A percentile compares a stretch with the other conserved stretches of the same genome.
These are phyloP conservation scores for Datisca glomerata DNA, from an alignment of 306 rosid genomes.

Conservation along the genomic window DNA sequence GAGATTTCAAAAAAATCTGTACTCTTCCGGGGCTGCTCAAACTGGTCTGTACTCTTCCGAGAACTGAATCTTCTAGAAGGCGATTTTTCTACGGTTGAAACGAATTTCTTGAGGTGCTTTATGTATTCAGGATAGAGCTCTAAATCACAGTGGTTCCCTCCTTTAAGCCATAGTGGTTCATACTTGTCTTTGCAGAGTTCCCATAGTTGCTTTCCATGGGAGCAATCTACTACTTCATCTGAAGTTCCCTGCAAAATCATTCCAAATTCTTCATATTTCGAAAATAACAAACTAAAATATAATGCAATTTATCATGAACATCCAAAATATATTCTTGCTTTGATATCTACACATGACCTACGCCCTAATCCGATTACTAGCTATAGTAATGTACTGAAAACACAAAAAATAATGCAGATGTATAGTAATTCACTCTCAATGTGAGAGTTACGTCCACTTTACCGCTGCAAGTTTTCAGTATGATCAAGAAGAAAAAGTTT, in stretches of 20 bases:
- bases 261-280: not conserved
- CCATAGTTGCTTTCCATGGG: slow-evolving; percentile 94
- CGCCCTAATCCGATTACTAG: not conserved
- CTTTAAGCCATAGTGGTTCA: slow-evolving; percentile 89
- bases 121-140: slow-evolving; percentile 82
- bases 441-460: no score
- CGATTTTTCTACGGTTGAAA: slow-evolving; percentile 69
- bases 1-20: slow-evolving; percentile 61
- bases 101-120: slow-evolving; percentile 78
- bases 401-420: not conserved
- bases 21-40: slow-evolving; percentile 79
- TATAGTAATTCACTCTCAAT: not conserved
- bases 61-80: slow-evolving; percentile 61
- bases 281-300: not conserved
- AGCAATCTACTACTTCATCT: slow-evolving; percentile 89
- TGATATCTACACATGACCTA: no score
- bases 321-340: no score
- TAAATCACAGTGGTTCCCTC: slow-evolving; percentile 86
- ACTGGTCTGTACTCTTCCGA: slow-evolving; percentile 72
- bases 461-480: no score
- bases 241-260: slow-evolving; percentile 58
- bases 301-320: no score
- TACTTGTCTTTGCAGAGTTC: slow-evolving; percentile 86
- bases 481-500: no score
- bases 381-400: not conserved